These are phyloP conservation scores for Abelmoschus esculentus DNA, from an alignment of 345 rosid genomes.

Conservation along the genomic window DNA sequence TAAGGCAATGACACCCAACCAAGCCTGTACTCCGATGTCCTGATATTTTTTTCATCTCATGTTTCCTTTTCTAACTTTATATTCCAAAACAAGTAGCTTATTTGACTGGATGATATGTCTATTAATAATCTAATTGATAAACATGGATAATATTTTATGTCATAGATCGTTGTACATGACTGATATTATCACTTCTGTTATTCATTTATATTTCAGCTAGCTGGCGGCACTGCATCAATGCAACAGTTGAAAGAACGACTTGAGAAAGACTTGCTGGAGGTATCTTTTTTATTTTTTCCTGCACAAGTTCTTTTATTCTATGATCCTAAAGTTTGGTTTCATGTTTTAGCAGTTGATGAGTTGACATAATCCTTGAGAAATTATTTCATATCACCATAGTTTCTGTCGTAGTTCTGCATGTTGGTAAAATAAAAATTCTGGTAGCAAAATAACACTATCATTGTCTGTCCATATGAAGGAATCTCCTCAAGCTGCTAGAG, in stretches of 20 bases:
- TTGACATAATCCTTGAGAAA: background rate
- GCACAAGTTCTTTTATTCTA: background rate
- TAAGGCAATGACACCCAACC: conserved; percentile 20
- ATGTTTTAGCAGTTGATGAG: background rate
- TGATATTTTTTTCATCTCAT: background rate
- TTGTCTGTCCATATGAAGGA: conserved; percentile 44
- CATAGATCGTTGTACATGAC: background rate
- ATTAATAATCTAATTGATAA: background rate
- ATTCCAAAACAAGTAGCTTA: background rate
- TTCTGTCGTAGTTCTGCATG: background rate
- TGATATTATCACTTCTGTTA: background rate
- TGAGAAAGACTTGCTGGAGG: conserved; percentile 96
- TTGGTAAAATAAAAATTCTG: background rate
- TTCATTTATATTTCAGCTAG: conserved; percentile 47
- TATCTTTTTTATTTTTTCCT: conserved; percentile 11
- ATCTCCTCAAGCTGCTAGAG: conserved; percentile 98
- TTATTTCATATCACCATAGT: background rate
- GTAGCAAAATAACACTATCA: conserved; percentile 11
- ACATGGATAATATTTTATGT: background rate
- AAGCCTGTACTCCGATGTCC: background rate
- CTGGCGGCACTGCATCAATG: conserved; percentile 99
- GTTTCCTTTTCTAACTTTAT: background rate
- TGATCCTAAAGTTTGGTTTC: background rate
- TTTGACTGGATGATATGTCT: background rate
- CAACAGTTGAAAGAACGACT: conserved; percentile 98